Conservation (phyloP, 2,329 filamentous ascomycete species). For the Biscogniauxia marginata region DNA sequence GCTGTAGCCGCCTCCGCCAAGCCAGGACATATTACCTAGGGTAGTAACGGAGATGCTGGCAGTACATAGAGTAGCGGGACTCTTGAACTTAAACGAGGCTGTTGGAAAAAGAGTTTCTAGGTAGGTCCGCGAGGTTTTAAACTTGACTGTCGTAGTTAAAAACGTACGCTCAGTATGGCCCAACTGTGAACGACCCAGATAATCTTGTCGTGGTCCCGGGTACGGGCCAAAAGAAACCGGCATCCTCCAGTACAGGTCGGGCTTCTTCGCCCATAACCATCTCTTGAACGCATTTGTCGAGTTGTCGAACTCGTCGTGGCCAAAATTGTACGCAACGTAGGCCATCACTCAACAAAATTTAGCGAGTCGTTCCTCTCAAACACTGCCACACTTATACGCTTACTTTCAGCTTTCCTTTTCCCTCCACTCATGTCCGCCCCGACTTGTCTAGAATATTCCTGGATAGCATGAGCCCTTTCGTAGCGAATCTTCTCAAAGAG, state of each 20-base stretch:
- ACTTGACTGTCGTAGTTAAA: constrained; percentile 45
- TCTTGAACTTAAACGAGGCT: constrained; percentile 40
- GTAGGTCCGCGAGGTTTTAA: constrained; percentile 49
- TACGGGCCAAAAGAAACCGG: constrained; percentile 47
- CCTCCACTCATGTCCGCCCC: constrained; percentile 46
- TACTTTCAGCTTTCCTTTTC: constrained; percentile 8
- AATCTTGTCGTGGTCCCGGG: constrained; percentile 42
- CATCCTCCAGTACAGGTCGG: constrained; percentile 42
- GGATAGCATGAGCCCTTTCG: constrained; percentile 56
- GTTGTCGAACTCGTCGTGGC: constrained; percentile 58
- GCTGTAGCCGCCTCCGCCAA: constrained; percentile 58
- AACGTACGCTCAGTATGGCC: constrained; percentile 36
- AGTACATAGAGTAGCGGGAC: constrained; percentile 42
- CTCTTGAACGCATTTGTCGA: constrained; percentile 49
- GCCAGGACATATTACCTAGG: constrained; percentile 55
- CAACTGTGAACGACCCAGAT: constrained; percentile 20
- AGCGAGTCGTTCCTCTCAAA: neutral
- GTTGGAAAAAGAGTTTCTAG: constrained; percentile 49
- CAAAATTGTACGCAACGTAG: constrained; percentile 52
- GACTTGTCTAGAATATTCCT: constrained; percentile 53
- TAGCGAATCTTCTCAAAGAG: constrained; percentile 60
- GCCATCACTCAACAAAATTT: constrained; percentile 32
- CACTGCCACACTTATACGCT: neutral
- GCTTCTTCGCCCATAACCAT: constrained; percentile 43
- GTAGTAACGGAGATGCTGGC: constrained; percentile 43